Evolutionary conservation across 1,284 basidiomycete genomes (phyloP).

Genomic region (Malassezia furfur): DNA sequence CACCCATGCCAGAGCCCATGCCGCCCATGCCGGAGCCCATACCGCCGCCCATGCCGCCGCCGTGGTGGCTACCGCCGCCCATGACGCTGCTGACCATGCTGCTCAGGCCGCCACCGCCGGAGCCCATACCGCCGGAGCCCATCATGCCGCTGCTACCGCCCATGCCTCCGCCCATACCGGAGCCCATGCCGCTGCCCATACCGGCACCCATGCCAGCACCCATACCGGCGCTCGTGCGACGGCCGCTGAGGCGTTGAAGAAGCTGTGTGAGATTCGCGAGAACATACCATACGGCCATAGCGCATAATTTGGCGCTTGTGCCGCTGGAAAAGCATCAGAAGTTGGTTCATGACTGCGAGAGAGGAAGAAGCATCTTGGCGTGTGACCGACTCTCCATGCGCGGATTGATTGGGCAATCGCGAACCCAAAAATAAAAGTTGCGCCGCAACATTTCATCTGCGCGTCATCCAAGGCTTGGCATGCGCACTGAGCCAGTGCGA

Average conservation of each 20-base stretch:
- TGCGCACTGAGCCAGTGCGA: too few species aligned
- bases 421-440: too few species aligned
- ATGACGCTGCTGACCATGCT: background rate
- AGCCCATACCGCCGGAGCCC: constrained; percentile 6
- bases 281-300: constrained; percentile 2
- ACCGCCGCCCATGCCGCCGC: background rate
- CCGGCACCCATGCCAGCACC: background rate
- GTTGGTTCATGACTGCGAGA: constrained; percentile 3
- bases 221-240: constrained; percentile 2
- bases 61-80: background rate
- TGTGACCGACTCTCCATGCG: too few species aligned
- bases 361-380: too few species aligned
- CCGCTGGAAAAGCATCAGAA: background rate
- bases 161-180: background rate
- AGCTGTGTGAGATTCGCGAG: background rate
- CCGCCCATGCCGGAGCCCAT: background rate
- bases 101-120: constrained; percentile 4
- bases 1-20: background rate
- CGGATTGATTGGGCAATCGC: too few species aligned
- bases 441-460: too few species aligned
- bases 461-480: too few species aligned
- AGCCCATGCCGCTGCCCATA: constrained; percentile 13
- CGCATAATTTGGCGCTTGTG: constrained; percentile 6
- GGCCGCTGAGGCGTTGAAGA: background rate
- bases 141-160: background rate